phyloP scores from a whole-genome alignment of 108 stramenopile species.

The Cyclotella choctawhatcheeana region DNA sequence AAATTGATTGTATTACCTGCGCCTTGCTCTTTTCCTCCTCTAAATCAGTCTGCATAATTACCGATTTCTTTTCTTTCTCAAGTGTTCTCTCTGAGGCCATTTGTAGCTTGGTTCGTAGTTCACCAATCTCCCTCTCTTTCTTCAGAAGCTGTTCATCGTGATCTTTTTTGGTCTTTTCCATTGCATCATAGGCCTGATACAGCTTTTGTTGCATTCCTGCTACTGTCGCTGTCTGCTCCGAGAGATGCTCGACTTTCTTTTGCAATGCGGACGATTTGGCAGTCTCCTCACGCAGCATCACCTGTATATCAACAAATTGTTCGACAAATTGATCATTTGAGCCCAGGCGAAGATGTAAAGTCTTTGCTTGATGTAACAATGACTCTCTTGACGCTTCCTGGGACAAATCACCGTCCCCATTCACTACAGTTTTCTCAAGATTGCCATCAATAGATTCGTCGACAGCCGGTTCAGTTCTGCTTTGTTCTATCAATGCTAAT shows the following conservation, averaged over 20 bases:
- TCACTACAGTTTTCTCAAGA: neutral
- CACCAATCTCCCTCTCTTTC: neutral
- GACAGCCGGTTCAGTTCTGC: neutral
- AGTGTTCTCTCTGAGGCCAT: neutral
- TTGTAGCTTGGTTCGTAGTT: neutral
- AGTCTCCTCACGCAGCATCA: slow-evolving; percentile 7
- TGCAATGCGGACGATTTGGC: slow-evolving; percentile 9
- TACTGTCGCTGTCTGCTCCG: neutral
- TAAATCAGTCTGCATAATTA: neutral
- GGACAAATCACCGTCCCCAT: neutral
- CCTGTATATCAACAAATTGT: slow-evolving; percentile 8
- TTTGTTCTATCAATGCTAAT: slow-evolving; percentile 20
- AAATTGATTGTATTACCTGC: neutral
- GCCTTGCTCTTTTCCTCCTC: slow-evolving; percentile 4
- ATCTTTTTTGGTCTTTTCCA: neutral
- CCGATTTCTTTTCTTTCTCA: neutral
- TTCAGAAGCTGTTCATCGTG: neutral
- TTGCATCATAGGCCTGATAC: slow-evolving; percentile 12
- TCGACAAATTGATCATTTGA: slow-evolving; percentile 2
- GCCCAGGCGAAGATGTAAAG: neutral
- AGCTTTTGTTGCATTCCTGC: slow-evolving; percentile 8
- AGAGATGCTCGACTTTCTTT: slow-evolving; percentile 2
- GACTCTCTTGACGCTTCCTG: neutral
- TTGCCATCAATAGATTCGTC: neutral
- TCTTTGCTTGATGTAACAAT: slow-evolving; percentile 10